Base-by-base conservation (phyloP, 352 stramenopile genomes). In the Globisporangium emineosum region DNA sequence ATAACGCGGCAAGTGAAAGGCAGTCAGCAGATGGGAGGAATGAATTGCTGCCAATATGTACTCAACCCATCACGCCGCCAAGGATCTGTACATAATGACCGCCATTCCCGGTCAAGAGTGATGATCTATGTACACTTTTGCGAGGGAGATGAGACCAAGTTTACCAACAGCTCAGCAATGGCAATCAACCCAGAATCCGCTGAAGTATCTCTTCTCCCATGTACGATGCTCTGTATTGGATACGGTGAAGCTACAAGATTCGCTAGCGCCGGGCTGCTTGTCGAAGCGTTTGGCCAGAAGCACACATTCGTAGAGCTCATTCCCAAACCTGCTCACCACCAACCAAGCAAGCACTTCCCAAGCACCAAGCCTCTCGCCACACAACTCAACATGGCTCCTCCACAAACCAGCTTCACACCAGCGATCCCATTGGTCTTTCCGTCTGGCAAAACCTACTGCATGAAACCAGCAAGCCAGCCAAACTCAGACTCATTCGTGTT, bases 341-440 rank as follows among this genome's bases (percentile, higher is more conserved):
- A 37, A 8, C 13, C 25, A 32, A 54, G 10, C 50, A 35, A 17
- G 13, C 29, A 30, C 12, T 23, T 15, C 17, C 47, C 23, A 6
- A 52, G n/a, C 23, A 10, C 23, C 27, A 19, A 42, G 17, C 10
- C 35, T 42, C 12, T 42, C 35, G 13, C 35, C 35, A 42, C 10
- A 19, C 47, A 53, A 32, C 47, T 19, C 50, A 23, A 13, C 50
- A 56, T 56, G 50, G 13, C 50, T 56, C 27, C 50, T 56, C 27
- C 50, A 56, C 50, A 56, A 56, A 2, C 8, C 50, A 35, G 5
- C 17, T 23, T 7, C 13, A 23, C 29, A 3, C 21, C 47, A 29
- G 17, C 45, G 15, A 57, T 51, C 35, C 58, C 58, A 23, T n/a
- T 19, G n/a, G 68, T 81, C 10, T 81, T 81, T 58, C 21, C 65